A percentile compares a stretch with the other conserved stretches of the same genome.
phyloP scores from a whole-genome alignment of 257 asterid genomes.

The Lycium ferocissimum region DNA sequence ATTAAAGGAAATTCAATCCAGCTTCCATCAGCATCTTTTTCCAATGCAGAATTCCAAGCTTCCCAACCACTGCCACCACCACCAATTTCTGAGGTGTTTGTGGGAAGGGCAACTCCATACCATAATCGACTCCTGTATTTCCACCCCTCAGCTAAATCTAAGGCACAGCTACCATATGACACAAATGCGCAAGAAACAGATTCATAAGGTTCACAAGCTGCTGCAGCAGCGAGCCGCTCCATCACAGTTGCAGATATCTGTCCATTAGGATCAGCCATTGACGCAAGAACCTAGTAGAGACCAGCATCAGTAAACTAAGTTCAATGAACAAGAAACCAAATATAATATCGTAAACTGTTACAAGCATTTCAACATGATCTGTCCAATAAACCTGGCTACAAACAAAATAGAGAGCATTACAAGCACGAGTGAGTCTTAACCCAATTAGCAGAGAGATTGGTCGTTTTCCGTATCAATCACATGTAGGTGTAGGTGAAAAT shows the following conservation, averaged over 20 bases:
- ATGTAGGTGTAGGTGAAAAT: constrained; percentile 25
- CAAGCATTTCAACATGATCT: constrained; percentile 16
- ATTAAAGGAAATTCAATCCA: constrained; percentile 96
- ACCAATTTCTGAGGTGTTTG: constrained; percentile 61
- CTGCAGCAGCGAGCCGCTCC: constrained; percentile 96
- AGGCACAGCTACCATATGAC: constrained; percentile 88
- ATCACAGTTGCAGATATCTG: constrained; percentile 80
- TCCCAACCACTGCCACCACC: constrained; percentile 99
- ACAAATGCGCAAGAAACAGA: constrained; percentile 93
- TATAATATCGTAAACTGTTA: not conserved
- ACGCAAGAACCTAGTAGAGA: constrained; percentile 72
- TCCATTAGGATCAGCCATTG: constrained; percentile 94
- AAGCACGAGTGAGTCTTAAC: constrained; percentile 18
- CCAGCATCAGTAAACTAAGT: constrained; percentile 30
- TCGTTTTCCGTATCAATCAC: not conserved
- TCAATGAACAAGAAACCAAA: constrained; percentile 29
- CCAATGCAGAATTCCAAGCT: constrained; percentile 84
- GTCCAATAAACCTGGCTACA: constrained; percentile 13
- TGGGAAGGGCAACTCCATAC: constrained; percentile 87
- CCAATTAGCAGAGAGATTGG: not conserved
- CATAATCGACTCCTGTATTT: constrained; percentile 94
- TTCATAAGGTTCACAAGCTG: constrained; percentile 95
- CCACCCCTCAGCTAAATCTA: constrained; percentile 96
- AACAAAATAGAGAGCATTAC: not conserved
- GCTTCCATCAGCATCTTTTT: constrained; percentile 82